phyloP scores from a whole-genome alignment of 805 yeast genomes.

The Candida caryicola region DNA sequence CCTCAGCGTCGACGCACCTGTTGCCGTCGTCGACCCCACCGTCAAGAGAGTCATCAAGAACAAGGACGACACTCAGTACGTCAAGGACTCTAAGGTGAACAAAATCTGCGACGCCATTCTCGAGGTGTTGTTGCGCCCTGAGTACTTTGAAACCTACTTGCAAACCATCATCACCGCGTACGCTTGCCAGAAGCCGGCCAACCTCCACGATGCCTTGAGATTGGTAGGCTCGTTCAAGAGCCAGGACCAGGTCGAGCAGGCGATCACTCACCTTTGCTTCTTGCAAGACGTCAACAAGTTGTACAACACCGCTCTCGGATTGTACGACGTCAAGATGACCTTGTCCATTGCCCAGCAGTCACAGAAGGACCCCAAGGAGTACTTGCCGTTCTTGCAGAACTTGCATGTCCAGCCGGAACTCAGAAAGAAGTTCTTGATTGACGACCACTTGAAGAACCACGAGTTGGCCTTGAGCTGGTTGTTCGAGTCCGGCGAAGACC shows the following conservation, averaged over 20 bases:
- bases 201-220: slow-evolving; percentile 67
- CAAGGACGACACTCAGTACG: slow-evolving; percentile 37
- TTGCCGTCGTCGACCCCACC: slow-evolving; percentile 9
- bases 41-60: slow-evolving; percentile 36
- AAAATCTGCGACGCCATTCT: slow-evolving; percentile 71
- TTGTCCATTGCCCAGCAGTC: slow-evolving; percentile 90
- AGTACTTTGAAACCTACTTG: slow-evolving; percentile 54
- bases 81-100: slow-evolving; percentile 60
- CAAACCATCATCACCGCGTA: slow-evolving; percentile 86
- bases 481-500: slow-evolving; percentile 42
- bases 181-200: slow-evolving; percentile 89
- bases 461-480: slow-evolving; percentile 70
- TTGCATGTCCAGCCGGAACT: slow-evolving; percentile 64
- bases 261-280: slow-evolving; percentile 84
- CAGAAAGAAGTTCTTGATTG: slow-evolving; percentile 74
- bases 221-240: slow-evolving; percentile 54
- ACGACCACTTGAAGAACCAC: slow-evolving; percentile 66
- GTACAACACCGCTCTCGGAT: slow-evolving; percentile 74
- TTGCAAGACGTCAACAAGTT: slow-evolving; percentile 83
- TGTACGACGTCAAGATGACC: slow-evolving; percentile 79
- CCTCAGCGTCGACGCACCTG: slow-evolving; percentile 19
- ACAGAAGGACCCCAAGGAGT: slow-evolving; percentile 97
- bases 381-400: slow-evolving; percentile 84
- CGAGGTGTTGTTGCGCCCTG: slow-evolving; percentile 49
- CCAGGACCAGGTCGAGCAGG: slow-evolving; percentile 47